These are phyloP conservation scores for Amanita muscaria DNA, from an alignment of 768 basidiomycete species.

Conservation along the genomic window DNA sequence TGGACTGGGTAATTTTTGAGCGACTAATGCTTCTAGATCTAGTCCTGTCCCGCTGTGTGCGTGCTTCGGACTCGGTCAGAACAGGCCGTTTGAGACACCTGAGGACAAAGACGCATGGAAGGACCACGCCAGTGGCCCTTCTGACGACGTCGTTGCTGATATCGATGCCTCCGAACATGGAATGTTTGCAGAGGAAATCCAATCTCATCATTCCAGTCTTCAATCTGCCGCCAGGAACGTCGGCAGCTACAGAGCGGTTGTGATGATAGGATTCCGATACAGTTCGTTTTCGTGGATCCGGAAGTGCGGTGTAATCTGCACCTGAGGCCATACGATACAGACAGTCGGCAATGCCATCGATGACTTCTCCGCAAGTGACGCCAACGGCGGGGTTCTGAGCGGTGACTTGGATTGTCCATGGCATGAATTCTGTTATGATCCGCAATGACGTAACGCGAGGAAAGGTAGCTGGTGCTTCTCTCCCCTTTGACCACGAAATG, in stretches of 20 bases:
- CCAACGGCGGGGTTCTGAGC: slow-evolving; percentile 39
- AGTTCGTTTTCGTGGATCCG: slow-evolving; percentile 26
- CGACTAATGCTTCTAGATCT: slow-evolving; percentile 15
- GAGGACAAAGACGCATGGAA: slow-evolving; percentile 56
- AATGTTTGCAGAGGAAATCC: slow-evolving; percentile 54
- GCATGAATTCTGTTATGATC: slow-evolving; percentile 44
- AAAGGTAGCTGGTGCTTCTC: slow-evolving; percentile 56
- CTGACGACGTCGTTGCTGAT: slow-evolving; percentile 34
- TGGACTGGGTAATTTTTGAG: neutral
- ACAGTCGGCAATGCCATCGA: slow-evolving; percentile 43
- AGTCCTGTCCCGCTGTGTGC: slow-evolving; percentile 32
- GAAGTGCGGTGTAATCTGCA: slow-evolving; percentile 41
- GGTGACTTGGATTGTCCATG: slow-evolving; percentile 44
- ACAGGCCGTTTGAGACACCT: slow-evolving; percentile 40
- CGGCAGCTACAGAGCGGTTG: slow-evolving; percentile 55
- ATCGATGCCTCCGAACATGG: slow-evolving; percentile 57
- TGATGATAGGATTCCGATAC: slow-evolving; percentile 47
- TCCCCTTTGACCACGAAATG: slow-evolving; percentile 60
- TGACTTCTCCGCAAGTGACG: slow-evolving; percentile 59
- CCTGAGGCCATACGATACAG: slow-evolving; percentile 43
- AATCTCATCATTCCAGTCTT: slow-evolving; percentile 54
- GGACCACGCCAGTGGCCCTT: slow-evolving; percentile 34
- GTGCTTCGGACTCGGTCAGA: slow-evolving; percentile 40
- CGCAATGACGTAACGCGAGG: slow-evolving; percentile 47
- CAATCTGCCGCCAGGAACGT: slow-evolving; percentile 63